Evolutionary conservation across 2,329 filamentous ascomycete species (phyloP).

Genomic region (Penicillium sp.): DNA sequence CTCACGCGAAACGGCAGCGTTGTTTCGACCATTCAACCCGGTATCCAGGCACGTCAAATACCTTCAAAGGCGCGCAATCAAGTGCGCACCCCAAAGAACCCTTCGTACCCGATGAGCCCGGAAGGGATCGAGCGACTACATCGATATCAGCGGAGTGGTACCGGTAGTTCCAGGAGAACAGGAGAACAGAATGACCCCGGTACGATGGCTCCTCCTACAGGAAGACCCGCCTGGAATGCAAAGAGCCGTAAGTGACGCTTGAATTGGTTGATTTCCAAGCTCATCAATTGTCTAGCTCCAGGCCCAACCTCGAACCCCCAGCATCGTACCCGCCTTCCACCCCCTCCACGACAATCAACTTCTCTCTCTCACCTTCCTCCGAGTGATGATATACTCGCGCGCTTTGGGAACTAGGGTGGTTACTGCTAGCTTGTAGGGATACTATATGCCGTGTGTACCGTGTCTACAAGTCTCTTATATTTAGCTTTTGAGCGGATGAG

Average conservation of each 20-base stretch:
- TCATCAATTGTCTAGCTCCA: constrained; percentile 9
- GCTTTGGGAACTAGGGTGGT: constrained; percentile 17
- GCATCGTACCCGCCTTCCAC: constrained; percentile 28
- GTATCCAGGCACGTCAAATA: background rate
- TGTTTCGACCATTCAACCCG: constrained; percentile 4
- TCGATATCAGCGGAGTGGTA: constrained; percentile 39
- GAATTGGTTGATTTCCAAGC: background rate
- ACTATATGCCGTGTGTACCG: background rate
- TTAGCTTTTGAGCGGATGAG: background rate
- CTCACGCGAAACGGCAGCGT: constrained; percentile 19
- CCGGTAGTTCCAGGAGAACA: constrained; percentile 32
- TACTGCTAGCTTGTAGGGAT: background rate
- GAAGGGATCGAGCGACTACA: constrained; percentile 36
- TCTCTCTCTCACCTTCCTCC: constrained; percentile 22
- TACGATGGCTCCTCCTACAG: constrained; percentile 33
- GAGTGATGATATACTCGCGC: constrained; percentile 21
- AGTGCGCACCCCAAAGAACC: constrained; percentile 24
- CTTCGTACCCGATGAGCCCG: constrained; percentile 21
- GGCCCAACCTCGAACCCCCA: constrained; percentile 15
- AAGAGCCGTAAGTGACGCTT: constrained; percentile 22
- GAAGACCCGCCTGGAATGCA: constrained; percentile 15
- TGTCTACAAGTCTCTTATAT: background rate
- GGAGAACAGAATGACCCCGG: constrained; percentile 17
- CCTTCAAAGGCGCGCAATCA: background rate
- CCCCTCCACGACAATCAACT: constrained; percentile 18